These are phyloP conservation scores for Sclerotinia nivalis DNA, from an alignment of 2,329 filamentous ascomycete species.

Conservation along the genomic window DNA sequence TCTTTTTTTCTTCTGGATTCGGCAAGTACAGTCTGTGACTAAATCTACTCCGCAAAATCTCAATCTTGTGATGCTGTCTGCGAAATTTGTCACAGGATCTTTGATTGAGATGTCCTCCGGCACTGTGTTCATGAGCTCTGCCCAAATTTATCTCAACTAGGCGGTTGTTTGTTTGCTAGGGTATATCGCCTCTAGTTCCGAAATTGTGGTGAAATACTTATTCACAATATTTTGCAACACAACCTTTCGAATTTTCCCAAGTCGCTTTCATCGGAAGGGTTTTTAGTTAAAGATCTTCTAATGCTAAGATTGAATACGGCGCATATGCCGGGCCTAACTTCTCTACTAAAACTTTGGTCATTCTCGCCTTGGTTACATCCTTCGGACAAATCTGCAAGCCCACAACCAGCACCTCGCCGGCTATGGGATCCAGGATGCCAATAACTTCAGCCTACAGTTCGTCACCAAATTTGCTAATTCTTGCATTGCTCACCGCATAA, in stretches of 20 bases:
- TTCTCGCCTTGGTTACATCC: background rate
- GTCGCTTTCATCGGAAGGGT: background rate
- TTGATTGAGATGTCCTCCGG: background rate
- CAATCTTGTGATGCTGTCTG: slow-evolving; percentile 2
- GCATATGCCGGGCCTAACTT: background rate
- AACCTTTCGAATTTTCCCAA: slow-evolving; percentile 10
- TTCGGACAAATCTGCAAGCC: background rate
- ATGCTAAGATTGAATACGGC: background rate
- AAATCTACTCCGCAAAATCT: background rate
- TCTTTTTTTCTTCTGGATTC: background rate
- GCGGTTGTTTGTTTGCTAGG: background rate
- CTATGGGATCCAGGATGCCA: background rate
- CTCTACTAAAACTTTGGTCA: background rate
- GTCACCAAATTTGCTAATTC: background rate
- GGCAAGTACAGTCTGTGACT: background rate
- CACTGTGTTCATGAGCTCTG: background rate
- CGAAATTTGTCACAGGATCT: background rate
- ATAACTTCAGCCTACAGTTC: background rate
- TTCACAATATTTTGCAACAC: background rate
- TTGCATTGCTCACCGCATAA: background rate
- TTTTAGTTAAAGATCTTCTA: slow-evolving; percentile 2
- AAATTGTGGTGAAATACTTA: background rate
- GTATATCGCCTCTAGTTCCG: too few relatives aligned
- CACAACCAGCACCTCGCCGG: slow-evolving; percentile 1
- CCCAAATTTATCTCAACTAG: slow-evolving; percentile 1